Conservation (phyloP, 148 eudicot genomes). For the Arbutus unedo region DNA sequence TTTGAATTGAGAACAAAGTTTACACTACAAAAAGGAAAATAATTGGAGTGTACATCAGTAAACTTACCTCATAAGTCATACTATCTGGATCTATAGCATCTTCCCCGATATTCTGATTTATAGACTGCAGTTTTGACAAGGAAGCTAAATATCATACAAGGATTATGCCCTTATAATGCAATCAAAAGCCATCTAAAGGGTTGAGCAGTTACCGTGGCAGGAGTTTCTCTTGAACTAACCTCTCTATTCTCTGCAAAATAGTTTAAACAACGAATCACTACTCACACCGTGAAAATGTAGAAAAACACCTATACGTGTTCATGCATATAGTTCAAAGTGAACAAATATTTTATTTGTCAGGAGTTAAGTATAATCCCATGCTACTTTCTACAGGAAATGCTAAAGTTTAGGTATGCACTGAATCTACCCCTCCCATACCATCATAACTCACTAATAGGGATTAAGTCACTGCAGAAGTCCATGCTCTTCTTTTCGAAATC, state of each 20-base stretch:
- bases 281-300: not conserved
- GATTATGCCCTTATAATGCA: not conserved
- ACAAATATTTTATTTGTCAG: not conserved
- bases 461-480: not conserved
- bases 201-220: constrained; percentile 33
- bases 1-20: not conserved
- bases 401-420: not conserved
- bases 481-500: not conserved
- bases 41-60: not conserved
- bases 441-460: not conserved
- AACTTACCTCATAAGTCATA: constrained; percentile 69
- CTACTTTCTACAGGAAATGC: not conserved
- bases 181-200: not conserved
- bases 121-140: constrained; percentile 27
- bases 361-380: not conserved
- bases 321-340: not conserved
- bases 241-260: constrained; percentile 29
- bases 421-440: not conserved
- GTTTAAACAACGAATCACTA: constrained; percentile 1
- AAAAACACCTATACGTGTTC: not conserved
- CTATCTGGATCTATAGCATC: constrained; percentile 60
- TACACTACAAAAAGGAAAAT: not conserved
- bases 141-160: constrained; percentile 14
- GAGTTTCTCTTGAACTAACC: constrained; percentile 28
- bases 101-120: constrained; percentile 29